Evolutionary conservation across 2,329 filamentous ascomycete genomes (phyloP), one percentile per base, ranked within the genome.

Genomic region (Apiospora koreana): DNA sequence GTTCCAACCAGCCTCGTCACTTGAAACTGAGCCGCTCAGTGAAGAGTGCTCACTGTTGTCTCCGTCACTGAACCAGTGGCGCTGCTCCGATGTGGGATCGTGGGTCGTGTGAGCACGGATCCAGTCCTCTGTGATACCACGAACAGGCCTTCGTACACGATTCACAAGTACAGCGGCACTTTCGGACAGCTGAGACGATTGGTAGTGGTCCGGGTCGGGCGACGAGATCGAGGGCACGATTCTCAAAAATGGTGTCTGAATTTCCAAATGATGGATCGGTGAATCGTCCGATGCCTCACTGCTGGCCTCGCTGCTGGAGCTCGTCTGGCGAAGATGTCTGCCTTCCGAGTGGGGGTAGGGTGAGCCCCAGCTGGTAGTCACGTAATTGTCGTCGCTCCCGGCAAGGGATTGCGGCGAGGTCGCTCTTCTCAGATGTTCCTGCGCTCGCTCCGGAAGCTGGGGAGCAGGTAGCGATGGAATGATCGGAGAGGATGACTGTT

Each of bases 301-400:
- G 77, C 87, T 87, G 73, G 81, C 81, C 75, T 86, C 88, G 79
- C 88, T 91, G 78, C 87, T 87, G 73, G 85, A 83, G 75, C 87
- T 89, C 72, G 84, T 81, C 69, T 81, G 82, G 68, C 85, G 85
- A 69, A 86, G 82, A 71, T 86, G 81, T 64, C 78, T 81, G 75
- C 79, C 80, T 70, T 88, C 92, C 48, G 91, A 87, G 72, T 87
- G 87, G 69, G 93, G 91, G 82, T 97, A 97, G 28, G 95, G 95
- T 69, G 94, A 97, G 70, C 95, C 95, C 94, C 95, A 97, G 79
- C 92, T 95, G 66, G 94, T 92, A 65, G 94, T 96, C 72, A 86
- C 86, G 80, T 88, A 90, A 70, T 80, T 81, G 54, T 81, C 80
- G 67, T 75, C 74, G 66, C 66, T 72, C 64, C 72, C 79, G 72